Evolutionary conservation across 2,329 filamentous ascomycete species (phyloP).

Genomic region (Beauveria medogensis): DNA sequence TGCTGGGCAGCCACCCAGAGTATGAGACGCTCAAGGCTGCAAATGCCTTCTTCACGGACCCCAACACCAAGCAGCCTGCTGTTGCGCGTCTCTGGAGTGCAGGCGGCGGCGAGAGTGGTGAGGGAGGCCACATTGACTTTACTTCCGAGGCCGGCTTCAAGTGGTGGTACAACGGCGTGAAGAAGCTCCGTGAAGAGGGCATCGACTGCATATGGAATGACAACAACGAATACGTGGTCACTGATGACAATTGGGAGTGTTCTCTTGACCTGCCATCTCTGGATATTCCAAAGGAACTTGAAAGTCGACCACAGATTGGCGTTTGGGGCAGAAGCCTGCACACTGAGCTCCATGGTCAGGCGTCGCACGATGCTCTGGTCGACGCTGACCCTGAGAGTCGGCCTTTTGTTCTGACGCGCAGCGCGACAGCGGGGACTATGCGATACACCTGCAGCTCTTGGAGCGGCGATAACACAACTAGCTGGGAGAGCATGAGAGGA

Average conservation of each 20-base stretch:
- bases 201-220: conserved; percentile 75
- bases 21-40: conserved; percentile 52
- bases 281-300: conserved; percentile 26
- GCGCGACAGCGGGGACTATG: conserved; percentile 63
- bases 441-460: conserved; percentile 63
- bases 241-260: conserved; percentile 57
- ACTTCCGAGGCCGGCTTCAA: conserved; percentile 57
- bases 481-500: conserved; percentile 65
- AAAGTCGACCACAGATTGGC: conserved; percentile 44
- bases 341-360: conserved; percentile 63
- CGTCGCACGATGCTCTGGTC: conserved; percentile 59
- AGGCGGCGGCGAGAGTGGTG: conserved; percentile 60
- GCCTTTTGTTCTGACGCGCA: conserved; percentile 62
- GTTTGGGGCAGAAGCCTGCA: conserved; percentile 63
- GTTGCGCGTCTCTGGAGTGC: conserved; percentile 63
- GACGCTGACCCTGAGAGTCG: conserved; percentile 49
- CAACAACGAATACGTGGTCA: conserved; percentile 67
- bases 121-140: conserved; percentile 67
- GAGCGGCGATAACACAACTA: conserved; percentile 69
- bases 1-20: conserved; percentile 58
- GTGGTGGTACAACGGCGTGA: conserved; percentile 65
- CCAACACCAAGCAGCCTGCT: conserved; percentile 41
- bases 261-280: conserved; percentile 39
- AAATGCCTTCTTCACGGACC: conserved; percentile 57
- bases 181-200: conserved; percentile 51